These are phyloP conservation scores for Rhododendron griersonianum DNA, from an alignment of 148 eudicot species.

Conservation along the genomic window DNA sequence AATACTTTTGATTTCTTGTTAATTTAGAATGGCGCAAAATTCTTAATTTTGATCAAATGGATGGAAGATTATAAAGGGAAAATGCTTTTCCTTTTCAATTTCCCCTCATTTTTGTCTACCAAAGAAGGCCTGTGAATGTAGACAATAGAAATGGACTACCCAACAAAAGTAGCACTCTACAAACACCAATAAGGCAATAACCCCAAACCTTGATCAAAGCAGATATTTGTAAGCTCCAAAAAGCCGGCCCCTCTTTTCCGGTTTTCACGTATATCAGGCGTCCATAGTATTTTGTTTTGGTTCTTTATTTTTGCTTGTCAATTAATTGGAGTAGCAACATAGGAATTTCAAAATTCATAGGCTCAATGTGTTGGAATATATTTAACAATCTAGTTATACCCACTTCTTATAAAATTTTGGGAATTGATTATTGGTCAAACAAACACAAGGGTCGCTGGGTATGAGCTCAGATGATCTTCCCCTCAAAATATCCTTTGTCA, in stretches of 20 bases:
- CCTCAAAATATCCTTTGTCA: neutral
- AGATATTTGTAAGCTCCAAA: neutral
- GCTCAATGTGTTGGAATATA: neutral
- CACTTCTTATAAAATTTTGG: neutral
- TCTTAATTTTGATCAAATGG: neutral
- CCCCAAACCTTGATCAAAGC: neutral
- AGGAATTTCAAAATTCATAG: neutral
- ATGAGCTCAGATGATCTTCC: neutral
- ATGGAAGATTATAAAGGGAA: neutral
- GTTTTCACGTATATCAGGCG: neutral
- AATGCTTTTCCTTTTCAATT: neutral
- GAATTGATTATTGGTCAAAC: neutral
- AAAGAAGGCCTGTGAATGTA: neutral
- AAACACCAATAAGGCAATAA: neutral
- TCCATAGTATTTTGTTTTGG: no score
- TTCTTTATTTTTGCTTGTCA: neutral
- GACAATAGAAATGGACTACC: neutral
- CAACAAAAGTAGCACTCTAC: neutral
- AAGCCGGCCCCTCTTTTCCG: neutral
- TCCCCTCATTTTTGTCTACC: neutral
- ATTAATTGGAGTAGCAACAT: no score
- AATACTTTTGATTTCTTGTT: neutral
- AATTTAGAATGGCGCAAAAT: neutral
- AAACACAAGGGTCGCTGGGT: neutral
- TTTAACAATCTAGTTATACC: neutral